A percentile compares a stretch with the other conserved stretches of the same genome.
Conservation (phyloP, 495 filamentous ascomycete genomes). For the Penicillium psychrofluorescens region DNA sequence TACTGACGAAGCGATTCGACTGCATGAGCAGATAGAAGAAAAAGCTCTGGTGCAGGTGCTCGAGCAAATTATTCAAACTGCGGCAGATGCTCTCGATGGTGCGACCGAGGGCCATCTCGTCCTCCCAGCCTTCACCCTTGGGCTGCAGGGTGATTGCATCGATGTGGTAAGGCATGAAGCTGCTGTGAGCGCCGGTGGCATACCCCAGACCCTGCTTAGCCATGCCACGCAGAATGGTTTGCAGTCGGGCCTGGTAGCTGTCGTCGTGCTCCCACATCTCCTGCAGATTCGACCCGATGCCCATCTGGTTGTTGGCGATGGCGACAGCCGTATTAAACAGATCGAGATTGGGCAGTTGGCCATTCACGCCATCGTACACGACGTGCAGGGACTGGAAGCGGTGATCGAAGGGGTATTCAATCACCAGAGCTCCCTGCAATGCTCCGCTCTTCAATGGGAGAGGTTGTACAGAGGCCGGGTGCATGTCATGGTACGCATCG, state of each 20-base stretch:
- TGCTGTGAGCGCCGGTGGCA: slow-evolving; percentile 85
- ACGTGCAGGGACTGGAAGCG: slow-evolving; percentile 83
- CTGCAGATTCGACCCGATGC: slow-evolving; percentile 72
- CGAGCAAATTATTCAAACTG: slow-evolving; percentile 90
- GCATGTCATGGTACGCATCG: slow-evolving; percentile 90
- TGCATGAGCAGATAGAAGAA: slow-evolving; percentile 98
- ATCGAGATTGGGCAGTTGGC: slow-evolving; percentile 90
- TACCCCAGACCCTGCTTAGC: slow-evolving; percentile 82
- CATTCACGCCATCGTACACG: slow-evolving; percentile 93
- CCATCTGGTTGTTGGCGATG: slow-evolving; percentile 89
- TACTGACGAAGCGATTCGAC: slow-evolving; percentile 87
- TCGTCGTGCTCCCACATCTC: slow-evolving; percentile 81
- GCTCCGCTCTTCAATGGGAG: slow-evolving; percentile 87
- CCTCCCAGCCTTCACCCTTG: slow-evolving; percentile 87
- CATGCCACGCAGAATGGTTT: slow-evolving; percentile 92
- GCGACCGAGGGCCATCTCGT: slow-evolving; percentile 90
- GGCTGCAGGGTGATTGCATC: slow-evolving; percentile 92
- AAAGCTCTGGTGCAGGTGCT: slow-evolving; percentile 97
- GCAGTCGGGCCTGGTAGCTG: slow-evolving; percentile 71
- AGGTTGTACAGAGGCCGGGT: slow-evolving; percentile 61
- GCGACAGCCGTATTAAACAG: slow-evolving; percentile 89
- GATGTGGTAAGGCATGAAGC: slow-evolving; percentile 96
- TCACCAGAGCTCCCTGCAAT: slow-evolving; percentile 82
- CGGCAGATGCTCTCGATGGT: slow-evolving; percentile 84
- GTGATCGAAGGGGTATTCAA: slow-evolving; percentile 85